Conservation (phyloP, 257 asterid species). For the Nicotiana otophora region DNA sequence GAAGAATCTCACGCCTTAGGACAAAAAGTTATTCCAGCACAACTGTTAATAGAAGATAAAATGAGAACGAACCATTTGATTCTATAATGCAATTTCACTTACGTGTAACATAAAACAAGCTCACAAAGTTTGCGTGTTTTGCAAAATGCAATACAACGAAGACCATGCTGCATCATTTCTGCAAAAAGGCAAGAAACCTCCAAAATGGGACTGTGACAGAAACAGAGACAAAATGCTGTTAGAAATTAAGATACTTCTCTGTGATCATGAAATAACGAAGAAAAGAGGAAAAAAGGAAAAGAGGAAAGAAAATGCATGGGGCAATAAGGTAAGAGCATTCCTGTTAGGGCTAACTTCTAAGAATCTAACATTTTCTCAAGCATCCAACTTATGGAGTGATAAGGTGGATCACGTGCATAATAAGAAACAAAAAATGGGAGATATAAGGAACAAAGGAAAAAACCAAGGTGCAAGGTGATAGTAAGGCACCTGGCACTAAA, state of each 20-base stretch:
- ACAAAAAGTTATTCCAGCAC: slow-evolving; percentile 21
- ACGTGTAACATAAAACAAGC: slow-evolving; percentile 92
- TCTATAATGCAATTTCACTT: slow-evolving; percentile 28
- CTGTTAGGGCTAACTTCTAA: neutral
- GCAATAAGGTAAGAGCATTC: neutral
- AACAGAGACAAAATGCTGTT: slow-evolving; percentile 4
- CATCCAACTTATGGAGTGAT: neutral
- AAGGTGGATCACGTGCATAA: neutral
- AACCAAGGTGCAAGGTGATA: neutral
- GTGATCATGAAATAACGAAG: slow-evolving; percentile 8
- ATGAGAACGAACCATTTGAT: slow-evolving; percentile 3
- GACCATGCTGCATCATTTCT: slow-evolving; percentile 95
- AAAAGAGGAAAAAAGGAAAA: neutral
- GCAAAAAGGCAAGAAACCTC: slow-evolving; percentile 83
- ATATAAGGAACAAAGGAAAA: neutral
- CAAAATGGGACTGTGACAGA: slow-evolving; percentile 74
- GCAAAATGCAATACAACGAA: slow-evolving; percentile 94
- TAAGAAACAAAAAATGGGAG: neutral
- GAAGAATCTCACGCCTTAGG: slow-evolving; percentile 82
- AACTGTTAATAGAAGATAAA: slow-evolving; percentile 18
- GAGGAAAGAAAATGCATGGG: neutral
- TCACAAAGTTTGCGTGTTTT: slow-evolving; percentile 95
- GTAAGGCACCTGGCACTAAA: neutral
- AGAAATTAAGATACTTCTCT: slow-evolving; percentile 8
- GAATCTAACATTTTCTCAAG: slow-evolving; percentile 1